Percentiles rank a stretch among this genome's conserved stretches.
phyloP scores from a whole-genome alignment of 495 filamentous ascomycete species.

The Penicillium cosmopolitanum region DNA sequence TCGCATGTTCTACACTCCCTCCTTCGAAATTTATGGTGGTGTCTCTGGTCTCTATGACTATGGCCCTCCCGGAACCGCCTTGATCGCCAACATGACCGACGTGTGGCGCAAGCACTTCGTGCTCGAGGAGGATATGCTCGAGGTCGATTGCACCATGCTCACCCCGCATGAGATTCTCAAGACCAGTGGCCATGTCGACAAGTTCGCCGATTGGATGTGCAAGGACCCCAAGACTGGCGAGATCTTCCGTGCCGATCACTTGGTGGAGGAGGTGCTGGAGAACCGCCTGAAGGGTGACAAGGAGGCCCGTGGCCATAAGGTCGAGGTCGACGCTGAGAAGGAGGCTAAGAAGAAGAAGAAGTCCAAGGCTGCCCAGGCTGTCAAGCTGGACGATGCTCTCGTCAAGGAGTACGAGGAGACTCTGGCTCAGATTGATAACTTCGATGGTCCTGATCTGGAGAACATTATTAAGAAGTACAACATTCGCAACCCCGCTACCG shows the following conservation, averaged over 20 bases:
- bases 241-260: constrained; percentile 92
- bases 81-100: constrained; percentile 86
- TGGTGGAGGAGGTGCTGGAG: constrained; percentile 93
- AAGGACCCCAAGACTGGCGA: constrained; percentile 98
- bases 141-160: constrained; percentile 83
- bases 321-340: constrained; percentile 67
- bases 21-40: constrained; percentile 93
- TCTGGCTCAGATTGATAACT: constrained; percentile 75
- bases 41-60: constrained; percentile 86
- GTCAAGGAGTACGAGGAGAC: constrained; percentile 70
- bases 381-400: constrained; percentile 66
- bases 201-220: constrained; percentile 99
- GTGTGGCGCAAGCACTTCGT: constrained; percentile 92
- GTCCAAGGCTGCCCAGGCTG: constrained; percentile 55
- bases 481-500: constrained; percentile 66
- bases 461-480: constrained; percentile 64
- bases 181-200: constrained; percentile 96
- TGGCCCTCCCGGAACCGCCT: constrained; percentile 78
- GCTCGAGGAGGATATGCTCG: constrained; percentile 87
- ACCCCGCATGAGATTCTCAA: constrained; percentile 91
- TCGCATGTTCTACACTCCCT: constrained; percentile 90
- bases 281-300: constrained; percentile 78
- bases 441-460: constrained; percentile 65
- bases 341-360: constrained; percentile 70
- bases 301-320: constrained; percentile 72